Base-by-base conservation (phyloP, 495 filamentous ascomycete genomes). In the Xylaria scruposa region DNA sequence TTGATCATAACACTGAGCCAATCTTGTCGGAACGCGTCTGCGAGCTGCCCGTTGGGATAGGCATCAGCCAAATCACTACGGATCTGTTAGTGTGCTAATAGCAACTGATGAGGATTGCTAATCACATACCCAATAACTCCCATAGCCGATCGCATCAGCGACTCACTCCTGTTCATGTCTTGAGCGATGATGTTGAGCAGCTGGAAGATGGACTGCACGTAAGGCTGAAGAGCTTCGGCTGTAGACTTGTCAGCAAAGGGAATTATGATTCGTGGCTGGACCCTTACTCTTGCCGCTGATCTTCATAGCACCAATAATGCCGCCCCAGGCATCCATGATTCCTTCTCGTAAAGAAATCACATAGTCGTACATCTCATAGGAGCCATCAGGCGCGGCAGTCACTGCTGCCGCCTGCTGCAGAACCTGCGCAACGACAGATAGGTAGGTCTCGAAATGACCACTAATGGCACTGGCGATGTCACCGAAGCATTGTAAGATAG, bases 261-360 rank as follows among this genome's bases (percentile, higher is more conserved):
- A 21, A 46, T 44, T 24, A 67, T 64, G 44, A 19, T 13, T 56
- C 7, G 36, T 24, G n/a, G 4, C 15, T 64, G 21, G 59, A 26
- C 15, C 82, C 90, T 80, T 81, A 94, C 91, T 88, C 81, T 94
- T 94, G 81, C 87, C 87, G 60, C 85, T 91, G 60, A 86, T 82
- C 88, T 95, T 97, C 90, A 98, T 92, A 42, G 96, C 94, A 78
- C 94, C 88, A 72, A 99, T 92, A 59, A 95, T 94, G 76, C 96
- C 96, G 78, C 93, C 94, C 94, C 97, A 99, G 19, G 96, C 96
- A 88, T 99, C 96, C 93, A 98, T 97, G 70, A 98, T 97, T 76
- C 95, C 96, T 79, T 99, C 96, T 68, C 96, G 90, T 63, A 99
- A 88, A 19, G 94, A 97, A 72, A 97, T 88, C 72, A 99, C 90